Evolutionary conservation across 495 filamentous ascomycete species (phyloP).

Genomic region (Pseudomonodictys pantanalensis): DNA sequence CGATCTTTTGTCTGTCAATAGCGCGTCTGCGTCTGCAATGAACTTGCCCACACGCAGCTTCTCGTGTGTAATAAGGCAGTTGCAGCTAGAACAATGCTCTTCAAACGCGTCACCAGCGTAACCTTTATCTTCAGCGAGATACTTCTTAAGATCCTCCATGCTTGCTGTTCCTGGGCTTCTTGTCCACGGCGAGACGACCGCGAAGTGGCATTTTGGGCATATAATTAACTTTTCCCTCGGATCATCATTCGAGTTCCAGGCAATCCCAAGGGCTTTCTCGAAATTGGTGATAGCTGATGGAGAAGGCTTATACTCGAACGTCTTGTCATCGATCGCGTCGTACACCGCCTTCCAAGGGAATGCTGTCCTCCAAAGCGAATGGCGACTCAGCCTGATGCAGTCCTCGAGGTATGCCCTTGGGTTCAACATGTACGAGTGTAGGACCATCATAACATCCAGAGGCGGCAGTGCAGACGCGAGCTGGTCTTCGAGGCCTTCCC

Average conservation of each 20-base stretch:
- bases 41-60: slow-evolving; percentile 25
- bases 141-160: slow-evolving; percentile 2
- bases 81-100: slow-evolving; percentile 2
- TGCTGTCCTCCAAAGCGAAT: slow-evolving; percentile 59
- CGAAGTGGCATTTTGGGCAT: slow-evolving; percentile 56
- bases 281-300: slow-evolving; percentile 50
- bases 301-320: slow-evolving; percentile 60
- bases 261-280: slow-evolving; percentile 48
- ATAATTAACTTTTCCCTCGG: slow-evolving; percentile 46
- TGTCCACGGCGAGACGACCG: slow-evolving; percentile 52
- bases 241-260: slow-evolving; percentile 61
- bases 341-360: slow-evolving; percentile 69
- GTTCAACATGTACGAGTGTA: slow-evolving; percentile 85
- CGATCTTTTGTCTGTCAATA: neutral
- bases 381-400: slow-evolving; percentile 60
- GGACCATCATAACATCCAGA: slow-evolving; percentile 80
- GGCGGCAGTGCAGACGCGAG: slow-evolving; percentile 32
- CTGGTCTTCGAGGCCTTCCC: neutral
- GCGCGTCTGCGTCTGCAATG: slow-evolving; percentile 1
- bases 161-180: neutral
- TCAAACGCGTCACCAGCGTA: slow-evolving; percentile 11
- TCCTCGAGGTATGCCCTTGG: slow-evolving; percentile 77
- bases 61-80: slow-evolving; percentile 21
- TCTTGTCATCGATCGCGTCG: slow-evolving; percentile 55
- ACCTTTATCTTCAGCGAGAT: slow-evolving; percentile 15